A percentile compares a stretch with the other conserved stretches of the same genome.
phyloP scores from a whole-genome alignment of 306 rosid genomes.

The Chamaecrista fasciculata region DNA sequence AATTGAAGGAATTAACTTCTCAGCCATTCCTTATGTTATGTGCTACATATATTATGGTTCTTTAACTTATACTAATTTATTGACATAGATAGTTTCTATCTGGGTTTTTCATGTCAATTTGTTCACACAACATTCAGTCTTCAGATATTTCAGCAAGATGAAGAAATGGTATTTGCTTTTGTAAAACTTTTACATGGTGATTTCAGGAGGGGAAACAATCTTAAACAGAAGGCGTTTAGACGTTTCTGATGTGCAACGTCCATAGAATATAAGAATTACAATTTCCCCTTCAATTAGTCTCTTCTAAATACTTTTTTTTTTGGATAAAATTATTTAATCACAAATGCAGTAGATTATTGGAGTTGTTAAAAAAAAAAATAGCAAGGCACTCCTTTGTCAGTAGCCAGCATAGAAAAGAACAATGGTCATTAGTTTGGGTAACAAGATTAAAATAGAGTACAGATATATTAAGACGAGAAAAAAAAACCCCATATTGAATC shows the following conservation, averaged over 20 bases:
- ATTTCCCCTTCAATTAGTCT: not conserved
- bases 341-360: not conserved
- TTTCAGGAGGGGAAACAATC: not conserved
- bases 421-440: not conserved
- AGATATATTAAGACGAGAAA: not conserved
- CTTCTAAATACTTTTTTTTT: not conserved
- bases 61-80: no score
- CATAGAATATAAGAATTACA: not conserved
- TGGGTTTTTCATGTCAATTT: no score
- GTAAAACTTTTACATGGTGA: not conserved
- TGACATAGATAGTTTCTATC: no score
- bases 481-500: not conserved
- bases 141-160: not conserved
- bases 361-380: not conserved
- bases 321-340: not conserved
- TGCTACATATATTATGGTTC: not conserved
- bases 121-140: no score
- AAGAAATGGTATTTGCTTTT: not conserved
- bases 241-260: not conserved
- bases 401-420: not conserved
- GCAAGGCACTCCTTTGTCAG: not conserved
- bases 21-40: not conserved
- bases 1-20: slow-evolving; percentile 19
- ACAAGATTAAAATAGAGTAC: not conserved
- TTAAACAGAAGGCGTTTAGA: not conserved